Percentiles rank a stretch among this genome's conserved stretches.
phyloP scores from a whole-genome alignment of 1,284 basidiomycete genomes.

The Boletus nobilissimus region DNA sequence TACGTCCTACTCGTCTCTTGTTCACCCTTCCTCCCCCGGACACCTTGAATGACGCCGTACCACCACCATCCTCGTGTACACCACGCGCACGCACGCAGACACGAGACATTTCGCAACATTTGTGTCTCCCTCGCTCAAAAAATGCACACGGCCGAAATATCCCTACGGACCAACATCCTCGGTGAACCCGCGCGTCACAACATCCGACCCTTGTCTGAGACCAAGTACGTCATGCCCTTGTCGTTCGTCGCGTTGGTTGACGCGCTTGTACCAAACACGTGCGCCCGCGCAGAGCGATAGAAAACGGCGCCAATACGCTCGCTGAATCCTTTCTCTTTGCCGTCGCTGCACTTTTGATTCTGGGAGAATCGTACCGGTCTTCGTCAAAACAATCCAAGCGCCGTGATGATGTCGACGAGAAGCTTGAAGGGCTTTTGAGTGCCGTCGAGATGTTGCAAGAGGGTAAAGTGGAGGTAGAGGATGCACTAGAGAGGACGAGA shows the following conservation, averaged over 20 bases:
- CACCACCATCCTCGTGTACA: background rate
- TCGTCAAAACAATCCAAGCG: conserved; percentile 79
- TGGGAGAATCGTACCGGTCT: conserved; percentile 83
- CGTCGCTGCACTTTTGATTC: conserved; percentile 80
- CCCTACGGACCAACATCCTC: conserved; percentile 81
- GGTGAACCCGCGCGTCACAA: conserved; percentile 78
- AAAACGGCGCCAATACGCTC: conserved; percentile 87
- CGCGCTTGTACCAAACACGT: background rate
- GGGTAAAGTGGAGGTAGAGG: conserved; percentile 48
- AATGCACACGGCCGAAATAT: conserved; percentile 83
- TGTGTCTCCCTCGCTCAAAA: conserved; percentile 85
- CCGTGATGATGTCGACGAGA: conserved; percentile 79
- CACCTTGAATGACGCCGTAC: background rate
- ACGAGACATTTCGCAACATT: conserved; percentile 78
- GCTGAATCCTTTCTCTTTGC: conserved; percentile 89
- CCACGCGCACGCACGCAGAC: conserved; percentile 51
- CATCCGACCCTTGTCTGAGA: conserved; percentile 85
- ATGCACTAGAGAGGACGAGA: conserved; percentile 52
- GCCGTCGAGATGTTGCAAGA: conserved; percentile 59
- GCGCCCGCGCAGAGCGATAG: conserved; percentile 75
- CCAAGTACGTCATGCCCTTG: conserved; percentile 60
- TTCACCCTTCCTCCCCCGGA: background rate
- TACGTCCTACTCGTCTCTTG: conserved; percentile 50
- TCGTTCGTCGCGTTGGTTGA: background rate
- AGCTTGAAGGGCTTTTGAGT: conserved; percentile 66